Evolutionary conservation across 768 basidiomycete species (phyloP), one percentile per base, ranked within the genome.

Genomic region (Sporobolomyces roseus): DNA sequence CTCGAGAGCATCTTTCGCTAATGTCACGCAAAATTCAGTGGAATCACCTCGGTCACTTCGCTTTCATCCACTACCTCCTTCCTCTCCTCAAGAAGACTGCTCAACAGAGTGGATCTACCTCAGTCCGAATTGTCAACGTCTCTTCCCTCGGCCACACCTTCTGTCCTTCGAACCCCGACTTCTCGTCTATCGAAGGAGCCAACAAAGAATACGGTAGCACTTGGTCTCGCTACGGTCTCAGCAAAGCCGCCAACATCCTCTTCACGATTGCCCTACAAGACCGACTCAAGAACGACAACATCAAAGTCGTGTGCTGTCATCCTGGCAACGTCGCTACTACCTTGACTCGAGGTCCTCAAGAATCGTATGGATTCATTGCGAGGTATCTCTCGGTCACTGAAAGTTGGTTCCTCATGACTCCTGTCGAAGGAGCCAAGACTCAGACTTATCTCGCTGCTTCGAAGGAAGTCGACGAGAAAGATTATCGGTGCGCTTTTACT

Each of bases 11-110:
- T n/a, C n/a, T n/a, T n/a, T 41, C 17, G 38, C 9, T 17, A 41
- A 41, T 17, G 10, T 9, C 38, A 9, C 38, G 9, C 38, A 41
- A 41, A 41, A 9, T 41, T 10, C 60, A 74, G 63, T 73, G 67
- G 55, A 76, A 74, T 60, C 73, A 76, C 53, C 55, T 76, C 7
- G 75, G 75, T 4, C 75, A 74, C 51, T 75, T 73, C 33, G 74
- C 71, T 2, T 70, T 76, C 49, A 48, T 68, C 10, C 49, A 58
- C 30, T 35, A 54, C 1, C 70, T 76, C 23, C 36, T 75, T 1
- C 74, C 75, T 10, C 60, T 70, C 8, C 52, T 76, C 4, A 66
- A 52, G 27, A 53, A 73, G 69, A 74, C 74, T 10, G 58, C 58
- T 32, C 58, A 48, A 16, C 51, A 68, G n/a, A 66, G 70, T 38